phyloP scores from a whole-genome alignment of 305 asterid genomes.

The Fraxinus sp. region DNA sequence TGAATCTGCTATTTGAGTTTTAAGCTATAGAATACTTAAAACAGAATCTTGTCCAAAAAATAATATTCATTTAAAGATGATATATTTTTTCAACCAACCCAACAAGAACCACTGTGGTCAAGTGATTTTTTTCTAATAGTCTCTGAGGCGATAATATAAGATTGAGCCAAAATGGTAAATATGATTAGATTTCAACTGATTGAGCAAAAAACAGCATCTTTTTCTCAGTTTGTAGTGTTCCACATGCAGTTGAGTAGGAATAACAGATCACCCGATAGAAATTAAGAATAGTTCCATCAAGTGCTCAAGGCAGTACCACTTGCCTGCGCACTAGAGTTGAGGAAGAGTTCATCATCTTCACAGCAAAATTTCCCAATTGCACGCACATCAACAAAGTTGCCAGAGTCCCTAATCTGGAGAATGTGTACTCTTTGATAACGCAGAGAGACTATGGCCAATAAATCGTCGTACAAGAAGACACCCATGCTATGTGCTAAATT shows the following conservation, averaged over 20 bases:
- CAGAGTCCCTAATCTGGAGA: conserved; percentile 93
- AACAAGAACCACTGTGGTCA: not conserved
- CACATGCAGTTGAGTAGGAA: not conserved
- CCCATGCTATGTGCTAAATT: conserved; percentile 86
- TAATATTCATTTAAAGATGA: not conserved
- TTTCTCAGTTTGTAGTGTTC: not conserved
- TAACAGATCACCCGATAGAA: not conserved
- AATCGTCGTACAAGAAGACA: conserved; percentile 89
- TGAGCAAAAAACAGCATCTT: not conserved
- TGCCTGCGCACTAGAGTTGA: conserved; percentile 84
- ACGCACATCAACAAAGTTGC: conserved; percentile 77
- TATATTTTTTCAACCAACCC: not conserved
- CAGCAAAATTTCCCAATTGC: conserved; percentile 84
- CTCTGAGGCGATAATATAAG: not conserved
- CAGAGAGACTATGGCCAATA: conserved; percentile 84
- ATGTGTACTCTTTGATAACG: conserved; percentile 93
- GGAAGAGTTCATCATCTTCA: conserved; percentile 96
- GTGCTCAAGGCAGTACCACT: conserved; percentile 41
- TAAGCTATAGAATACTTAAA: not conserved
- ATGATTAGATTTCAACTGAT: conserved; percentile 7
- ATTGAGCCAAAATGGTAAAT: not conserved
- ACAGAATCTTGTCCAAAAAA: not conserved
- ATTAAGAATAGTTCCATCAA: conserved; percentile 17
- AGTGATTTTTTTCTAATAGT: not conserved
- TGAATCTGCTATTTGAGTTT: not conserved